Evolutionary conservation across 1,284 basidiomycete genomes (phyloP).

Genomic region (Stygiomarasmius scandens): DNA sequence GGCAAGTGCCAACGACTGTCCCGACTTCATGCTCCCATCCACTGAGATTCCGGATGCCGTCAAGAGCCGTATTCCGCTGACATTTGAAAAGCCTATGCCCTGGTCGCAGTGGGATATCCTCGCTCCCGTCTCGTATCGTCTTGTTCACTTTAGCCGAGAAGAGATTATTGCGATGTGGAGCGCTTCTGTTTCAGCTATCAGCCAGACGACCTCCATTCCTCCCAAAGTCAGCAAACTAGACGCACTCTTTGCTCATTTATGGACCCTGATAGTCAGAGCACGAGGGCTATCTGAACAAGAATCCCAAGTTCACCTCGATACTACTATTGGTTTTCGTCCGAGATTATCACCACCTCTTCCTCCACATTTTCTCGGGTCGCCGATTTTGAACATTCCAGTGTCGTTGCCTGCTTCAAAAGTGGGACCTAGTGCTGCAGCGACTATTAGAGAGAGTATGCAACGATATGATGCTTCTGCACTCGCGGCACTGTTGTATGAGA

Average conservation of each 20-base stretch:
- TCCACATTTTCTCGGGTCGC: conserved; percentile 39
- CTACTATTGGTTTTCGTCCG: conserved; percentile 37
- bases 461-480: conserved; percentile 29
- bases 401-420: conserved; percentile 14
- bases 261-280: conserved; percentile 40
- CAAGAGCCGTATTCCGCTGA: conserved; percentile 7
- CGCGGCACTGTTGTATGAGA: conserved; percentile 39
- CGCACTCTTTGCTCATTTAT: conserved; percentile 44
- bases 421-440: conserved; percentile 25
- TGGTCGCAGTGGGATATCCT: conserved; percentile 41
- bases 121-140: conserved; percentile 32
- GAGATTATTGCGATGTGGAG: conserved; percentile 39
- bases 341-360: conserved; percentile 33
- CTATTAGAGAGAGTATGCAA: conserved; percentile 33
- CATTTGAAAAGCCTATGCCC: conserved; percentile 32
- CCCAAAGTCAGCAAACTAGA: conserved; percentile 40
- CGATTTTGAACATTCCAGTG: conserved; percentile 31
- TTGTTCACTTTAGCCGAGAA: conserved; percentile 36
- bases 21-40: conserved; percentile 23
- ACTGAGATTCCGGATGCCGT: conserved; percentile 25
- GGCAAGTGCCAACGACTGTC: conserved; percentile 30
- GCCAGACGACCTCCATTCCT: background rate
- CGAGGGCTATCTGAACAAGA: conserved; percentile 24
- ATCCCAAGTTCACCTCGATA: conserved; percentile 26
- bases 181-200: conserved; percentile 16